Conservation (phyloP, 177 flowering plant species). For the Vitis hybrid region DNA sequence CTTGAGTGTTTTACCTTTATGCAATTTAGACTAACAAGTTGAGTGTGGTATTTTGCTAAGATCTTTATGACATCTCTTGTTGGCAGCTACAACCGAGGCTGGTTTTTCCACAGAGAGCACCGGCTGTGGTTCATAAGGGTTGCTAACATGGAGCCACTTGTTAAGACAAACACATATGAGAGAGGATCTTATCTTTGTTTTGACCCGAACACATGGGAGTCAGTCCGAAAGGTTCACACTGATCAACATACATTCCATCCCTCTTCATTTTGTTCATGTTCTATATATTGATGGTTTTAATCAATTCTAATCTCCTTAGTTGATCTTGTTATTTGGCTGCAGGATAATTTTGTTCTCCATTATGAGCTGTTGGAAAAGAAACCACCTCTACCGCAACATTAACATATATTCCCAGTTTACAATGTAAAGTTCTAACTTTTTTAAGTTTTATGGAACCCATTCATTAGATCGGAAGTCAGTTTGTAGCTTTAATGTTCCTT, state of each 20-base stretch:
- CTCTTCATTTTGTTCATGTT: background rate
- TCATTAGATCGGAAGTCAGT: slow-evolving; percentile 19
- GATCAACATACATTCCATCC: background rate
- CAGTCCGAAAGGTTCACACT: slow-evolving; percentile 49
- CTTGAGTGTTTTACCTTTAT: no score
- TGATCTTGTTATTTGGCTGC: slow-evolving; percentile 17
- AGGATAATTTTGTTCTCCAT: slow-evolving; percentile 68
- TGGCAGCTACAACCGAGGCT: slow-evolving; percentile 59
- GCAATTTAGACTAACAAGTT: no score
- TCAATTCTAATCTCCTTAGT: background rate
- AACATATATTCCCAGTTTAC: slow-evolving; percentile 14
- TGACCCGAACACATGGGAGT: slow-evolving; percentile 68
- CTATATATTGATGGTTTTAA: background rate
- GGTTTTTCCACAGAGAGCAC: slow-evolving; percentile 69
- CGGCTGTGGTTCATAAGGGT: slow-evolving; percentile 53
- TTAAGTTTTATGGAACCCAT: slow-evolving; percentile 6
- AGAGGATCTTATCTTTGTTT: slow-evolving; percentile 70
- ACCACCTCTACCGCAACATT: slow-evolving; percentile 58
- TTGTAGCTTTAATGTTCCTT: slow-evolving; percentile 22
- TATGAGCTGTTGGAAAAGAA: slow-evolving; percentile 71
- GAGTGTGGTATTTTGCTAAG: background rate
- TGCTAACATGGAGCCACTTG: slow-evolving; percentile 53
- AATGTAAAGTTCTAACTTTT: slow-evolving; percentile 30
- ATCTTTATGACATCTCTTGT: background rate
- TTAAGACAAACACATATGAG: slow-evolving; percentile 51